Evolutionary conservation across 2,329 filamentous ascomycete genomes (phyloP).

Genomic region (Aspergillus fructus): DNA sequence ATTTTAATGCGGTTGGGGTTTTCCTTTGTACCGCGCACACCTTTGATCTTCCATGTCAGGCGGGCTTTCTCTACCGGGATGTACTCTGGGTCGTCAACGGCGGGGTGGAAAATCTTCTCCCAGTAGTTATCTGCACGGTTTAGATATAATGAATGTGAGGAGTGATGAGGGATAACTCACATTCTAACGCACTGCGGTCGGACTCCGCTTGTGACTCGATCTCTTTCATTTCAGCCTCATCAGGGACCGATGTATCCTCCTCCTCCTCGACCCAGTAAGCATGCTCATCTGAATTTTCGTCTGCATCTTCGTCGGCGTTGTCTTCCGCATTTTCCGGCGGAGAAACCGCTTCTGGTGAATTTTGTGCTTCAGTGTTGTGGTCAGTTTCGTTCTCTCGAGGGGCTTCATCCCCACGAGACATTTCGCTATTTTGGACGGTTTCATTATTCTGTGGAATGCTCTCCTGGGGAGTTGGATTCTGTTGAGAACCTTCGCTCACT

Average conservation of each 20-base stretch:
- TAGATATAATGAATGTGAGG: background rate
- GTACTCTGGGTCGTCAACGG: constrained; percentile 60
- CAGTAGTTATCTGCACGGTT: constrained; percentile 51
- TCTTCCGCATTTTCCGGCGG: constrained; percentile 25
- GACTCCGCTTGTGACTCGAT: constrained; percentile 51
- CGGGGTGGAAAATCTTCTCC: constrained; percentile 57
- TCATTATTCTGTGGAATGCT: background rate
- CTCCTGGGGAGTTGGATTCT: background rate
- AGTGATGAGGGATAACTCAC: constrained; percentile 29
- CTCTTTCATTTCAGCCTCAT: constrained; percentile 58
- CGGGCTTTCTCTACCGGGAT: constrained; percentile 53
- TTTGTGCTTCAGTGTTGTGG: constrained; percentile 3
- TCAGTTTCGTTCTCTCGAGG: constrained; percentile 5
- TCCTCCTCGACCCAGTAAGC: constrained; percentile 55
- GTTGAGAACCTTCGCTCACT: background rate
- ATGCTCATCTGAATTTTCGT: constrained; percentile 26
- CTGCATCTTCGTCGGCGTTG: constrained; percentile 31
- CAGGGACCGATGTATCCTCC: constrained; percentile 57
- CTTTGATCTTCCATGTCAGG: constrained; percentile 59
- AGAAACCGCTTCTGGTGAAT: constrained; percentile 14
- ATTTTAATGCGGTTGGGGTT: constrained; percentile 58
- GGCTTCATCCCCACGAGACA: background rate
- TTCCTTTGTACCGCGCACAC: constrained; percentile 61
- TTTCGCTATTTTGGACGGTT: background rate
- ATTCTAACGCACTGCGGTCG: constrained; percentile 56